phyloP scores from a whole-genome alignment of 768 basidiomycete genomes.

The Agrocybe pediades region DNA sequence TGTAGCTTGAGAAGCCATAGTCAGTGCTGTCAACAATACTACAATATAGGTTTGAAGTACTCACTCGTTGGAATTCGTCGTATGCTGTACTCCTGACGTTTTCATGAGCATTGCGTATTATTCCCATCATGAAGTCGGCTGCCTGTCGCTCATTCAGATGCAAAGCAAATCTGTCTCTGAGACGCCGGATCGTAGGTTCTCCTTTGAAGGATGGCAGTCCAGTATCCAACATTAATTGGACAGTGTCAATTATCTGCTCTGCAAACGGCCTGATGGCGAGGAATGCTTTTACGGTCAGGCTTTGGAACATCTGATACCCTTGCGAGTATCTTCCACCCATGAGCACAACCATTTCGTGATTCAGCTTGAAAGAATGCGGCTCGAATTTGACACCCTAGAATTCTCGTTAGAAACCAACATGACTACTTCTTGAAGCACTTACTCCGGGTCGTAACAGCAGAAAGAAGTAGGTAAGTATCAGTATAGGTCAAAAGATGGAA shows the following conservation, averaged over 20 bases:
- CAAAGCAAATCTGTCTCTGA: conserved; percentile 85
- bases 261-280: conserved; percentile 94
- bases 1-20: conserved; percentile 29
- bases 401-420: conserved; percentile 1
- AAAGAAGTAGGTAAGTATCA: conserved; percentile 28
- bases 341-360: conserved; percentile 96
- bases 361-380: conserved; percentile 96
- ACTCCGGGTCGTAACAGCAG: conserved; percentile 69
- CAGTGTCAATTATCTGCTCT: conserved; percentile 86
- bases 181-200: conserved; percentile 84
- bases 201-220: conserved; percentile 97
- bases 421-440: conserved; percentile 18
- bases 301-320: conserved; percentile 93
- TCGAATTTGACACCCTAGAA: conserved; percentile 96
- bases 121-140: conserved; percentile 89
- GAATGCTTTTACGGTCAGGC: conserved; percentile 95
- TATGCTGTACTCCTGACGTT: conserved; percentile 93
- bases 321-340: conserved; percentile 97
- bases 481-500: conserved; percentile 1
- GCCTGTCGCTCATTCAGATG: conserved; percentile 86
- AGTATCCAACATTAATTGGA: conserved; percentile 93
- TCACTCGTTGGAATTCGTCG: conserved; percentile 91
- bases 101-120: conserved; percentile 92
- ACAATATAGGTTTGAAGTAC: conserved; percentile 22
- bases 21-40: background rate